Conservation (phyloP, 352 stramenopile species). For the Phytophthora pseudosyringae region DNA sequence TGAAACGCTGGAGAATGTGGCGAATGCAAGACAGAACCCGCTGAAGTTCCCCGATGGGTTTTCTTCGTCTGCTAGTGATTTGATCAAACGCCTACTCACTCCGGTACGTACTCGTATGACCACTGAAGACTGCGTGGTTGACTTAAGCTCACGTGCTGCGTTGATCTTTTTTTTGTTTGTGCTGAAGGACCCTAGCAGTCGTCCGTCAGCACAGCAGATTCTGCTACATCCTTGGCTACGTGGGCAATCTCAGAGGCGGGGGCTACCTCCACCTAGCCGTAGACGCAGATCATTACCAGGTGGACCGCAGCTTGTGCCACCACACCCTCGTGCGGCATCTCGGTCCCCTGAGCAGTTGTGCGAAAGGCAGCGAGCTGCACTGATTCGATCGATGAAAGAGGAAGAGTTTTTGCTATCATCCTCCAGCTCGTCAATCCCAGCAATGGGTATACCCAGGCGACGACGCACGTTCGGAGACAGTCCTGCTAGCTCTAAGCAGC, state of each 20-base stretch:
- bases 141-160: not conserved
- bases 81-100: slow-evolving; percentile 71
- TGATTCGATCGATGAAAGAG: slow-evolving; percentile 26
- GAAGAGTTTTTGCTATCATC: slow-evolving; percentile 20
- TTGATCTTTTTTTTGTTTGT: slow-evolving; percentile 1
- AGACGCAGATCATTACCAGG: slow-evolving; percentile 22
- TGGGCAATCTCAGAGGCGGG: slow-evolving; percentile 24
- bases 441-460: slow-evolving; percentile 4
- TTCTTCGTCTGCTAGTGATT: slow-evolving; percentile 55
- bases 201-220: slow-evolving; percentile 60
- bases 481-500: slow-evolving; percentile 10
- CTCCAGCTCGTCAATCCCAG: slow-evolving; percentile 20
- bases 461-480: slow-evolving; percentile 15
- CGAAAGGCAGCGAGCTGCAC: slow-evolving; percentile 19
- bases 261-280: slow-evolving; percentile 3
- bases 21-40: slow-evolving; percentile 46
- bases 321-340: slow-evolving; percentile 28
- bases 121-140: not conserved
- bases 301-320: slow-evolving; percentile 18
- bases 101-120: slow-evolving; percentile 29
- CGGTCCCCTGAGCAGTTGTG: slow-evolving; percentile 24
- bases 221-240: slow-evolving; percentile 67
- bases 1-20: slow-evolving; percentile 78
- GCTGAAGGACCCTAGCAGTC: slow-evolving; percentile 44
- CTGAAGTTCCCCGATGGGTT: slow-evolving; percentile 63